Conservation (phyloP, 2,329 filamentous ascomycete species). For the Colletotrichum caudatum region DNA sequence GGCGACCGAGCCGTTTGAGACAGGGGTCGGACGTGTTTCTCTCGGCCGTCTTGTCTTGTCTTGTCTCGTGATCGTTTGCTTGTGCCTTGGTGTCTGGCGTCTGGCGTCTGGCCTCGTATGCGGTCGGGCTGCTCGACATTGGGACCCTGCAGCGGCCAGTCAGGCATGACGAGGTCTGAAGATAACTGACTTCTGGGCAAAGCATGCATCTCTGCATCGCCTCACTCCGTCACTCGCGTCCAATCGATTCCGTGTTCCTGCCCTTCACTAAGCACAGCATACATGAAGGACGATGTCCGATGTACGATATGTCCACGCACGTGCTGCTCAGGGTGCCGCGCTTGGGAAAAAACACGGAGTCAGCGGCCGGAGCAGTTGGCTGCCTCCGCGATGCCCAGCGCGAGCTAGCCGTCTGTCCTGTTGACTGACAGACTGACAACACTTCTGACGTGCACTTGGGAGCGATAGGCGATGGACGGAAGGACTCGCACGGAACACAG, state of each 20-base stretch:
- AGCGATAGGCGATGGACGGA: neutral
- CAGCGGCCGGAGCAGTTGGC: neutral
- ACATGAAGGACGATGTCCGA: neutral
- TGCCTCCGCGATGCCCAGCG: neutral
- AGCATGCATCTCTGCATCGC: neutral
- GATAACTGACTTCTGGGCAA: neutral
- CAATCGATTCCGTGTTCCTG: neutral
- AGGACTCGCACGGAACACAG: neutral
- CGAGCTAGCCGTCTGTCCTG: neutral
- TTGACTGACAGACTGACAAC: neutral
- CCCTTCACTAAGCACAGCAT: slow-evolving; percentile 9
- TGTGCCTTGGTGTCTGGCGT: neutral
- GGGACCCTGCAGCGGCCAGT: slow-evolving; percentile 13
- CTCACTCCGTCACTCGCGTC: neutral
- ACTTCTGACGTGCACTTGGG: neutral
- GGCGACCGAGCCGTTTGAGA: slow-evolving; percentile 15
- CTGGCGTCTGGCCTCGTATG: slow-evolving; percentile 8
- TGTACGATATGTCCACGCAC: neutral
- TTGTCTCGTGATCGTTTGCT: neutral
- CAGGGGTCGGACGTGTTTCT: slow-evolving; percentile 24
- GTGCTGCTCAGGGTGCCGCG: neutral
- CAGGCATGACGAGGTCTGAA: neutral
- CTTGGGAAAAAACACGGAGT: neutral
- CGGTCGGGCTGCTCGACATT: neutral
- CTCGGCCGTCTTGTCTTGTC: neutral